phyloP scores from a whole-genome alignment of 2,329 filamentous ascomycete species.

The Colletotrichum gigasporum region DNA sequence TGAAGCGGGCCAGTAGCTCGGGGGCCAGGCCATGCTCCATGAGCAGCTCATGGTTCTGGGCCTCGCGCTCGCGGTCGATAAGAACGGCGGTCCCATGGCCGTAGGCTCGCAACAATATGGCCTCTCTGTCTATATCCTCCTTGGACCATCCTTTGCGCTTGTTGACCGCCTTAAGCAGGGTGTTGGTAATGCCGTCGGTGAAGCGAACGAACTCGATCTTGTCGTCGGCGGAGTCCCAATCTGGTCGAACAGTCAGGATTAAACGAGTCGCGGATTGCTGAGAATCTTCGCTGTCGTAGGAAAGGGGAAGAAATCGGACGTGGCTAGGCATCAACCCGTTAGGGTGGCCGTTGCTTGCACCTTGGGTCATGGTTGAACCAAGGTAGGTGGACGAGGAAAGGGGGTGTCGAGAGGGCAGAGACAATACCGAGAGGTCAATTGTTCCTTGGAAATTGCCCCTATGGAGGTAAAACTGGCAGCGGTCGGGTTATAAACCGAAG shows the following conservation, averaged over 20 bases:
- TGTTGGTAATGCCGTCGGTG: constrained; percentile 99
- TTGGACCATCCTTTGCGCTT: constrained; percentile 73
- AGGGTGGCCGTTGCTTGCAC: constrained; percentile 38
- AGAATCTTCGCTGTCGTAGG: constrained; percentile 81
- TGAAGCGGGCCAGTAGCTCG: constrained; percentile 87
- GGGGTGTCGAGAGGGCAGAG: constrained; percentile 14
- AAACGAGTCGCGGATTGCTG: constrained; percentile 82
- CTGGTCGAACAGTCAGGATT: constrained; percentile 80
- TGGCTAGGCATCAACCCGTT: constrained; percentile 50
- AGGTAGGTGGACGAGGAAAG: background rate
- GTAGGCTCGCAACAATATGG: constrained; percentile 91
- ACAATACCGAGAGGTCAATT: constrained; percentile 23
- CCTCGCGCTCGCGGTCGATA: constrained; percentile 92
- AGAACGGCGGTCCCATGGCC: constrained; percentile 93
- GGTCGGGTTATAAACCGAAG: background rate
- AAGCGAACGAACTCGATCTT: constrained; percentile 88
- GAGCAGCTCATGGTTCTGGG: constrained; percentile 84
- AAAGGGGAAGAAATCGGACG: constrained; percentile 75
- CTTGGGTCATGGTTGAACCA: constrained; percentile 29
- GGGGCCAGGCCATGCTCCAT: constrained; percentile 86
- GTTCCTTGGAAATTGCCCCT: constrained; percentile 1
- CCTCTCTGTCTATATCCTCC: constrained; percentile 82
- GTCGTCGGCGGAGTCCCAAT: constrained; percentile 80
- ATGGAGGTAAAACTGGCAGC: background rate
- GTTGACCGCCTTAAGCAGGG: constrained; percentile 82